A percentile compares a stretch with the other conserved stretches of the same genome.
These are phyloP conservation scores for Chaetomium cochliodes DNA, from an alignment of 495 filamentous ascomycete species.

Conservation along the genomic window DNA sequence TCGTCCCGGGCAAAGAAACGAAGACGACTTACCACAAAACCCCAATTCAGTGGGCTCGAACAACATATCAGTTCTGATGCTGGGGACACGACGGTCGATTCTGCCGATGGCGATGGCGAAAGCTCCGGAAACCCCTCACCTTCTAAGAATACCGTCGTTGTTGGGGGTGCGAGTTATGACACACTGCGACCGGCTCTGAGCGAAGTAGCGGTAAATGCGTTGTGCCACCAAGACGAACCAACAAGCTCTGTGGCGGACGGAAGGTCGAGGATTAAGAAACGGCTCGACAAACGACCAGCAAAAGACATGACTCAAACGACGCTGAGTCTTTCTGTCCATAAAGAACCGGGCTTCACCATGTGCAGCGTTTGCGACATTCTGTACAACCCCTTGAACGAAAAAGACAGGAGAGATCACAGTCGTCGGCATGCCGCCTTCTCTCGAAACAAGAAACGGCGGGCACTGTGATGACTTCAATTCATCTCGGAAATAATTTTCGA, in stretches of 20 bases:
- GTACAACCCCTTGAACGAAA: constrained; percentile 49
- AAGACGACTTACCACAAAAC: constrained; percentile 41
- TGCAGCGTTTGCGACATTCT: constrained; percentile 49
- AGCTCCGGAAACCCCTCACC: not conserved
- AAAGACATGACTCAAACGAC: constrained; percentile 45
- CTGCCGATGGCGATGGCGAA: not conserved
- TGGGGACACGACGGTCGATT: not conserved
- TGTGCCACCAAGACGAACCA: not conserved
- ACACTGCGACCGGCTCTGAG: not conserved
- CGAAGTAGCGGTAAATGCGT: constrained; percentile 2
- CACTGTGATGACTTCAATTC: not conserved
- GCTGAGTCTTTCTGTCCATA: constrained; percentile 39
- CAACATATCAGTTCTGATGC: not conserved
- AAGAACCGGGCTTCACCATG: constrained; percentile 42
- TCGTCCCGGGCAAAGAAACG: constrained; percentile 26
- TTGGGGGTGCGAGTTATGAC: not conserved
- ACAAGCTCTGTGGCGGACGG: not conserved
- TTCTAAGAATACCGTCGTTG: not conserved
- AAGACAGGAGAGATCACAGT: constrained; percentile 47
- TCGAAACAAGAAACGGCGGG: constrained; percentile 15
- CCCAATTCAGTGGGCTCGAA: constrained; percentile 10
- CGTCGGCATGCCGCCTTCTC: constrained; percentile 37
- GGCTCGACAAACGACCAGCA: constrained; percentile 22
- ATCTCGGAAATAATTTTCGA: not conserved
- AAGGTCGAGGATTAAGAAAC: constrained; percentile 4